A percentile compares a stretch with the other conserved stretches of the same genome.
Evolutionary conservation across 352 stramenopile species (phyloP).

Genomic region (Globisporangium perplexum): DNA sequence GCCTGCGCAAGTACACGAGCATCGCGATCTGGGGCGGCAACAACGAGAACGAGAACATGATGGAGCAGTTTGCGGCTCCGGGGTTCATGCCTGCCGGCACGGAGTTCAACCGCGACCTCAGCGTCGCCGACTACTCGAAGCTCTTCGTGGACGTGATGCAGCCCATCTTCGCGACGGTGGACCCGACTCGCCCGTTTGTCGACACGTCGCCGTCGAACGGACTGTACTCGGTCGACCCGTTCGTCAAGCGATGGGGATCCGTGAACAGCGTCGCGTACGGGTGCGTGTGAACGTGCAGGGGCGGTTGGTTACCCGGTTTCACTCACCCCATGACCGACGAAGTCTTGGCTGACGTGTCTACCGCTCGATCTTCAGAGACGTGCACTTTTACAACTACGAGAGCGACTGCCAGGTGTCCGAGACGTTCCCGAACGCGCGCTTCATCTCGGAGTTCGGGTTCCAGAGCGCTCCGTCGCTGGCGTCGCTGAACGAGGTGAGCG

Average conservation of each 20-base stretch:
- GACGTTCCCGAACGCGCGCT: slow-evolving; percentile 66
- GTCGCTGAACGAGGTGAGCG: slow-evolving; percentile 46
- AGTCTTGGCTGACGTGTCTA: not conserved
- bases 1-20: slow-evolving; percentile 72
- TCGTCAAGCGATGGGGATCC: slow-evolving; percentile 77
- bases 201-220: slow-evolving; percentile 86
- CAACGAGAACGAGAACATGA: slow-evolving; percentile 90
- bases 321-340: no score
- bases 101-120: slow-evolving; percentile 73
- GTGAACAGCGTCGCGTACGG: slow-evolving; percentile 54
- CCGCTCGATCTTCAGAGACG: slow-evolving; percentile 36
- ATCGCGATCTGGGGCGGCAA: slow-evolving; percentile 88
- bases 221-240: slow-evolving; percentile 63
- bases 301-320: no score
- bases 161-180: slow-evolving; percentile 39
- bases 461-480: slow-evolving; percentile 66
- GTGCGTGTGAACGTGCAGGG: slow-evolving; percentile 16
- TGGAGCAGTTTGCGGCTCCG: slow-evolving; percentile 63
- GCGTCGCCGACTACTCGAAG: slow-evolving; percentile 70
- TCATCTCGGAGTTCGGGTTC: slow-evolving; percentile 87
- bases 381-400: slow-evolving; percentile 85
- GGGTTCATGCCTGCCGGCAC: slow-evolving; percentile 43
- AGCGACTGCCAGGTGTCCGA: slow-evolving; percentile 67
- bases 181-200: slow-evolving; percentile 65
- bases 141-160: slow-evolving; percentile 76